These are phyloP conservation scores for Eugenia klotzschiana DNA, from an alignment of 441 rosid genomes.

Conservation along the genomic window DNA sequence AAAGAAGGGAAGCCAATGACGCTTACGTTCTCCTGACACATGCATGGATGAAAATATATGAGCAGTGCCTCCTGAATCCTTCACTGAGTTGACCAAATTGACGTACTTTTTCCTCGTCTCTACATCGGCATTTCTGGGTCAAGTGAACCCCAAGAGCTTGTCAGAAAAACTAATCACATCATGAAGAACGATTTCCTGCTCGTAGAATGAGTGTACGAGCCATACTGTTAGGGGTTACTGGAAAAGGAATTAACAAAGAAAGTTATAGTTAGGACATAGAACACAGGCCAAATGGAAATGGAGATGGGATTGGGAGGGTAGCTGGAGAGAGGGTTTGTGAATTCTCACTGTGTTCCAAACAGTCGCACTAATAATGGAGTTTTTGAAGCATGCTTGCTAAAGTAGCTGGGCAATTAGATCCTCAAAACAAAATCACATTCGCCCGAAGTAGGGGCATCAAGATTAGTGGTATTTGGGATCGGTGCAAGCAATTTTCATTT, in stretches of 20 bases:
- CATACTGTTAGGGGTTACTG: background rate
- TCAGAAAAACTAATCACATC: background rate
- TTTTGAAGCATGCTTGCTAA: background rate
- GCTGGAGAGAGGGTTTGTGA: background rate
- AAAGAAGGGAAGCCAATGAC: background rate
- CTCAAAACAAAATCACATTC: background rate
- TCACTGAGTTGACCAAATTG: slow-evolving; percentile 62
- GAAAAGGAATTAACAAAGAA: background rate
- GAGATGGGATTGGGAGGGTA: background rate
- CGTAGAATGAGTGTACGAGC: background rate
- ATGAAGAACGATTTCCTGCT: background rate
- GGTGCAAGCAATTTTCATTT: background rate
- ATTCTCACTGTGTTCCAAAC: background rate
- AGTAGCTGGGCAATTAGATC: background rate
- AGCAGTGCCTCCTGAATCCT: slow-evolving; percentile 58
- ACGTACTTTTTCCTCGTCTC: slow-evolving; percentile 54
- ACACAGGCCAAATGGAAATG: background rate
- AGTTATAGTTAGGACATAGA: background rate
- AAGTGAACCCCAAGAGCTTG: background rate
- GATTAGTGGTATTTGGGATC: background rate
- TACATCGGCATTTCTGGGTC: slow-evolving; percentile 65
- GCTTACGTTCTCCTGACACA: slow-evolving; percentile 88
- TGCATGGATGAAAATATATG: slow-evolving; percentile 91
- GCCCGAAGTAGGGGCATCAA: background rate
- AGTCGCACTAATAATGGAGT: background rate